phyloP scores from a whole-genome alignment of 106 monocot genomes.

The Narthecium ossifragum region DNA sequence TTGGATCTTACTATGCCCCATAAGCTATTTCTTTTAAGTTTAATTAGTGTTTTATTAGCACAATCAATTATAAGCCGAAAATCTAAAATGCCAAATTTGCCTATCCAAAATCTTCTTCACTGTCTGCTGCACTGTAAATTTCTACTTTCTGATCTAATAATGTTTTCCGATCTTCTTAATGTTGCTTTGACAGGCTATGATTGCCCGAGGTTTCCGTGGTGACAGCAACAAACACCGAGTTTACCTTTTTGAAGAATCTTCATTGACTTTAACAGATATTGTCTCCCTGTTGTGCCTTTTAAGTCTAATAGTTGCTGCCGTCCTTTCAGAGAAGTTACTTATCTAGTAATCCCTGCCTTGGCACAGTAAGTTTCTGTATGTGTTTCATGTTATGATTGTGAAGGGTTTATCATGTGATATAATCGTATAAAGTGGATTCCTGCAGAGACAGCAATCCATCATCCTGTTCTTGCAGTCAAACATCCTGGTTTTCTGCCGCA shows the following conservation, averaged over 20 bases:
- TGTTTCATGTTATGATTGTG: too few relatives aligned
- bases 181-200: conserved; percentile 75
- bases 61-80: background rate
- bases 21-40: background rate
- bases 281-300: conserved; percentile 55
- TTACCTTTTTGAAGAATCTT: conserved; percentile 50
- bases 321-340: conserved; percentile 43
- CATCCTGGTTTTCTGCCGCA: too few relatives aligned
- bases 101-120: too few relatives aligned
- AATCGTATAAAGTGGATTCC: too few relatives aligned
- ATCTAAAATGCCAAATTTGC: too few relatives aligned
- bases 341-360: too few relatives aligned
- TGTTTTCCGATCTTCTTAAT: background rate
- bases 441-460: too few relatives aligned
- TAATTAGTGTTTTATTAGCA: background rate
- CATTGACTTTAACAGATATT: conserved; percentile 39
- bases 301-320: conserved; percentile 43
- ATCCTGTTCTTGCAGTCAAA: too few relatives aligned
- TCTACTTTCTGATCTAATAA: background rate
- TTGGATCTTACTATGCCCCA: background rate
- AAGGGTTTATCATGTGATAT: too few relatives aligned
- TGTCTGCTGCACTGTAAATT: background rate
- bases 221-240: conserved; percentile 71
- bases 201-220: conserved; percentile 87
- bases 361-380: too few relatives aligned